Evolutionary conservation across 1,284 basidiomycete genomes (phyloP).

Genomic region (Cronartium ribicola): DNA sequence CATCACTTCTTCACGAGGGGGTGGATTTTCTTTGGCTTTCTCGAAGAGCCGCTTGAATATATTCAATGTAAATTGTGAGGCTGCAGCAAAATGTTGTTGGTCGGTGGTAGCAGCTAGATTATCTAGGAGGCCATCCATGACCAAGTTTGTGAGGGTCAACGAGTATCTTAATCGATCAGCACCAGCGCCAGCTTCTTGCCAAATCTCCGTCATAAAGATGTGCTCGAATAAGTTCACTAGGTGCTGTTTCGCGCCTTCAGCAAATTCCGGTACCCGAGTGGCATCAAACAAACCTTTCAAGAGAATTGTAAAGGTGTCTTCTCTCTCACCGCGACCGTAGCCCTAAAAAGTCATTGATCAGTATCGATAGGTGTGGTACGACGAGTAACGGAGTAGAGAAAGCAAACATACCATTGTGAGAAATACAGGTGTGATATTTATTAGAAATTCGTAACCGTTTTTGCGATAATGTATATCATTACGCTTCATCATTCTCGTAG

Average conservation of each 20-base stretch:
- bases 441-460: constrained; percentile 40
- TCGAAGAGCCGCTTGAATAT: constrained; percentile 67
- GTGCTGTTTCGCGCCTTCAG: constrained; percentile 65
- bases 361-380: constrained; percentile 21
- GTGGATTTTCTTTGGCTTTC: constrained; percentile 53
- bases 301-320: constrained; percentile 66
- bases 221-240: constrained; percentile 65
- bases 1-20: constrained; percentile 48
- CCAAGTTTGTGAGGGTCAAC: constrained; percentile 63
- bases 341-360: constrained; percentile 57
- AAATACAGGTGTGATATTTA: constrained; percentile 41
- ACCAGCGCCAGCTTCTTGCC: constrained; percentile 57
- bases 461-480: constrained; percentile 53
- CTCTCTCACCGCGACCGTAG: constrained; percentile 66
- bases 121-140: constrained; percentile 70
- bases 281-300: constrained; percentile 77
- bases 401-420: constrained; percentile 34
- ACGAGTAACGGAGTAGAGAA: neutral
- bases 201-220: constrained; percentile 59
- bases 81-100: constrained; percentile 53
- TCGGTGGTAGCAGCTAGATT: constrained; percentile 59
- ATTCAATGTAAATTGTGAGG: constrained; percentile 60
- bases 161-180: constrained; percentile 60
- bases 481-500: constrained; percentile 64
- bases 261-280: constrained; percentile 65